These are phyloP conservation scores for Psilocybe tampanensis DNA, from an alignment of 768 basidiomycete species.

Conservation along the genomic window DNA sequence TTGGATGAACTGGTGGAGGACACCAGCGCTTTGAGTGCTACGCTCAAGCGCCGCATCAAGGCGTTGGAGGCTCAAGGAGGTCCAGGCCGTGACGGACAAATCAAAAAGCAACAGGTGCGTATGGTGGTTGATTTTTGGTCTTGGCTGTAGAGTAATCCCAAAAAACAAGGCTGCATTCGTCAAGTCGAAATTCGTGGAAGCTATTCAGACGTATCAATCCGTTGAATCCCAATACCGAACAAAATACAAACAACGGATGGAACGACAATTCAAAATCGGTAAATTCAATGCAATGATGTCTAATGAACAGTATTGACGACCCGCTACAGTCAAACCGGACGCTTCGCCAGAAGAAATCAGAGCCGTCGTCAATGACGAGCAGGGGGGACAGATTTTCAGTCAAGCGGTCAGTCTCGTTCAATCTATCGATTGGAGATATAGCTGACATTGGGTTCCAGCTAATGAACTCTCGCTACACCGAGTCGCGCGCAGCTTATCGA, in stretches of 20 bases:
- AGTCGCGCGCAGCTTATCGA: conserved; percentile 86
- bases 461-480: conserved; percentile 88
- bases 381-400: conserved; percentile 85
- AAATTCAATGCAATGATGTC: conserved; percentile 17
- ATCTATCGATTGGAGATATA: background rate
- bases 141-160: conserved; percentile 1
- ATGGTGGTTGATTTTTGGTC: background rate
- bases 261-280: conserved; percentile 89
- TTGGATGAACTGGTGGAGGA: conserved; percentile 72
- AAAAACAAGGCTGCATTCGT: conserved; percentile 56
- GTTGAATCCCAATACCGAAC: conserved; percentile 81
- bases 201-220: conserved; percentile 82
- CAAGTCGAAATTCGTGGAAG: conserved; percentile 81
- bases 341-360: conserved; percentile 87
- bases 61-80: conserved; percentile 68
- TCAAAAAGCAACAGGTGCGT: conserved; percentile 76
- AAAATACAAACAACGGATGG: conserved; percentile 80
- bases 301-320: background rate
- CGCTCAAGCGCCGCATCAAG: conserved; percentile 74
- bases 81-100: conserved; percentile 68
- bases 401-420: conserved; percentile 63
- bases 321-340: conserved; percentile 78
- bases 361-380: conserved; percentile 85
- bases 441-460: conserved; percentile 49
- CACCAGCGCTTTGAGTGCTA: conserved; percentile 69